Base-by-base conservation (phyloP, 2,329 filamentous ascomycete genomes). In the Fusarium nisikadoi region DNA sequence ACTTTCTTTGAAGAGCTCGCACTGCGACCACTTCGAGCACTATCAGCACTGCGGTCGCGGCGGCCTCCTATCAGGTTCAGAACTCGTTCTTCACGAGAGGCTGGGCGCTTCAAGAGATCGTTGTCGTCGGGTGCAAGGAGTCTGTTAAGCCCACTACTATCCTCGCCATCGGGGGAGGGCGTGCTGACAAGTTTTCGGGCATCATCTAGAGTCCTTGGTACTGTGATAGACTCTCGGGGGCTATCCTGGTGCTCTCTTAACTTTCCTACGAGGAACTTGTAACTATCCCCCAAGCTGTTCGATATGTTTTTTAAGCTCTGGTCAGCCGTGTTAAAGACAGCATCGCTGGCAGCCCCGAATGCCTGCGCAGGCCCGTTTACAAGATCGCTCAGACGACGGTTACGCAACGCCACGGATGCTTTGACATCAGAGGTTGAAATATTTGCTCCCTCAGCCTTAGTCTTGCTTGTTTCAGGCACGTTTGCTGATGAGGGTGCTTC, bases 141-240 rank as follows among this genome's bases (percentile, higher is more conserved):
- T 4, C 87, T 87, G 72, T 85, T 88, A 43, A 86, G 83, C 41
- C 87, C 90, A 75, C 88, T 89, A n/a, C 87, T 83, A 13, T 90
- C 89, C 41, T 91, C 89, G 41, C 92, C 90, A 6, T 90, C 89
- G 0, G 83, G 87, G 19, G 90, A 85, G 39, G 92, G 90, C 2
- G 92, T 93, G 77, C 90, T 93, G 70, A 99, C 93, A 16, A 99
- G 88, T 79, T 94, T 95, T 50, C 94, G 89, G 20, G 95, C 96
- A 77, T 99, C 96, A 75, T 97, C 96, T 0, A 99, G 85, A 3
- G 96, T 99, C 77, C 94, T 95, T 3, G 96, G 96, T 1, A 97
- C 87, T 11, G 90, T 82, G 5, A 90, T 86, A 20, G 87, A 83
- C 29, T 82, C 80, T 33, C 79, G 78, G 13, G 81, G 78, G 17